phyloP scores from a whole-genome alignment of 768 basidiomycete genomes.

The Suillus ampliporus region DNA sequence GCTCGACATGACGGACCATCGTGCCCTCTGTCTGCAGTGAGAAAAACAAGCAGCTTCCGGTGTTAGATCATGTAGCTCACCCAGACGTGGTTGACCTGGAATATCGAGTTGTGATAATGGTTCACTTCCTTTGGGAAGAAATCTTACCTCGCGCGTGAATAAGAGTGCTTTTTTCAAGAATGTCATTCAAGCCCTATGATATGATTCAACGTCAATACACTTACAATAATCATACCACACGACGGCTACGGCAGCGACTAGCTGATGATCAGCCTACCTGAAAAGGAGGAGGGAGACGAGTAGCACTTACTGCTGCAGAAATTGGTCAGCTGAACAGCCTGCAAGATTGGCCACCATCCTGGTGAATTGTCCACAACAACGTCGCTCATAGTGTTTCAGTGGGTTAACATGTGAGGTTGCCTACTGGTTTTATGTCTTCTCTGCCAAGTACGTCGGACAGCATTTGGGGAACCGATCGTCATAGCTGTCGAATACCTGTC shows the following conservation, averaged over 20 bases:
- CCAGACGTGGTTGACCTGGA: conserved; percentile 26
- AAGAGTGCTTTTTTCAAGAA: conserved; percentile 19
- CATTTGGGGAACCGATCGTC: no score
- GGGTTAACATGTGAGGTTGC: neutral
- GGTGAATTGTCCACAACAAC: conserved; percentile 19
- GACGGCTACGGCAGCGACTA: conserved; percentile 22
- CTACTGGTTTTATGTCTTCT: no score
- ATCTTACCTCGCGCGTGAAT: conserved; percentile 27
- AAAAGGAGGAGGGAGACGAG: neutral
- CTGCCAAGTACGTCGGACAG: no score
- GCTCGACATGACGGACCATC: conserved; percentile 20
- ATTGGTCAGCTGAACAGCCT: conserved; percentile 22
- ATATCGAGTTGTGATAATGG: no score
- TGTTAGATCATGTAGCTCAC: conserved; percentile 11
- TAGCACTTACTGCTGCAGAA: conserved; percentile 19
- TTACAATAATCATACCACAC: conserved; percentile 23
- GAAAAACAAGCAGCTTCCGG: neutral
- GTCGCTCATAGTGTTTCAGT: conserved; percentile 14
- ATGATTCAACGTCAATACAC: neutral
- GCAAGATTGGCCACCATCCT: conserved; percentile 15
- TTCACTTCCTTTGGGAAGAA: neutral
- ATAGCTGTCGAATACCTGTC: no score
- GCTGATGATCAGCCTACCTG: neutral
- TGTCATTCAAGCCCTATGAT: no score
- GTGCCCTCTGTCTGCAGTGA: conserved; percentile 10